Evolutionary conservation across 495 filamentous ascomycete genomes (phyloP), one percentile per base, ranked within the genome.

Genomic region (Poronia punctata): DNA sequence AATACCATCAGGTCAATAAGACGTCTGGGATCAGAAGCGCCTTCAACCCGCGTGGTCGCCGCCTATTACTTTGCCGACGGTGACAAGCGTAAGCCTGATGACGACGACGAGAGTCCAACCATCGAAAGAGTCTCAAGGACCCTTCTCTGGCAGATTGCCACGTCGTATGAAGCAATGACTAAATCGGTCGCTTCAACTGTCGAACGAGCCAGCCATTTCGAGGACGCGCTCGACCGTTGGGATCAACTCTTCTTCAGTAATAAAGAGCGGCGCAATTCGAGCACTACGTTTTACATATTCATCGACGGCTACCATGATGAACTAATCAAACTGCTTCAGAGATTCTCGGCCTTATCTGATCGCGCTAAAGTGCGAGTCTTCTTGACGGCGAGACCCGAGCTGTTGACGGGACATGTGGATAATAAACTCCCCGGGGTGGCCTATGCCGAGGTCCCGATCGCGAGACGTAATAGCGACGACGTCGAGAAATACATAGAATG

Each of bases 61-160:
- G 60, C 51, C 7, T 66, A 64, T 36, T 66, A 62, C 40, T 66
- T 66, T 29, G 47, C 62, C 20, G 62, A 66, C 16, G 58, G 54
- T n/a, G 62, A 65, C 17, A 58, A 57, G 29, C 62, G 53, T 33
- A 57, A 57, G 35, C 24, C 41, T 16, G 50, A 57, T 1, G 50
- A 51, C 8, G 54, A 57, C n/a, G 44, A 54, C 21, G 31, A 34
- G 4, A 35, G 35, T 15, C 45, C 18, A 15, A 14, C 33, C 15
- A 12, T 54, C 8, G 50, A 61, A 37, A 7, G 53, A 22, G 36
- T 49, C 49, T 30, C 57, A 43, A 53, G 61, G 32, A 50, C 59
- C 5, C 38, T 63, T 8, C 50, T 64, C 17, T 66, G 62, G 62
- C 62, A 66, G 40, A 59, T 66, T 22, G 53, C 50, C 12, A 62